Evolutionary conservation across 768 basidiomycete species (phyloP).

Genomic region (Neoboletus subvelutipes): DNA sequence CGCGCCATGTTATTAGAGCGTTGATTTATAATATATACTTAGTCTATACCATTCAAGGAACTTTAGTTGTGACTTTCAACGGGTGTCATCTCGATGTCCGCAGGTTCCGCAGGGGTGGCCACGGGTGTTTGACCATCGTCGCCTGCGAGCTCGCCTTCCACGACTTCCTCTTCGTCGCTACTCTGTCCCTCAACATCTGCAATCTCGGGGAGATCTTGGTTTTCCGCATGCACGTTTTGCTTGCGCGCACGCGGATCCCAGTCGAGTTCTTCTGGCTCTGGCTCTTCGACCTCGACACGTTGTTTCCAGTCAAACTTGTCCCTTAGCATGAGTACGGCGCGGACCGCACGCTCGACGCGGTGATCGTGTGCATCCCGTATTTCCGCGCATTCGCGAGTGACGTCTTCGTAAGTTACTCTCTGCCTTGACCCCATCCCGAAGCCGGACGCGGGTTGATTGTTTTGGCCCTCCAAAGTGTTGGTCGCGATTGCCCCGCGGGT

Average conservation of each 20-base stretch:
- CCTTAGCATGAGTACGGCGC: slow-evolving; percentile 72
- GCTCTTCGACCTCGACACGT: slow-evolving; percentile 75
- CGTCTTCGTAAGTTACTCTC: slow-evolving; percentile 50
- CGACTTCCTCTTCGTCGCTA: slow-evolving; percentile 39
- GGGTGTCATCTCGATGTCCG: slow-evolving; percentile 24
- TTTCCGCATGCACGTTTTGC: slow-evolving; percentile 7
- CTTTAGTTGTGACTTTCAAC: slow-evolving; percentile 4
- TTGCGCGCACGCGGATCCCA: slow-evolving; percentile 57
- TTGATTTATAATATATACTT: neutral
- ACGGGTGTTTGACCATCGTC: slow-evolving; percentile 30
- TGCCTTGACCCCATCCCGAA: slow-evolving; percentile 23
- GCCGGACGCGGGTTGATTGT: slow-evolving; percentile 25
- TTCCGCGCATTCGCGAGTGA: slow-evolving; percentile 62
- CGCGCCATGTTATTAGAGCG: slow-evolving; percentile 30
- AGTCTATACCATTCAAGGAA: neutral
- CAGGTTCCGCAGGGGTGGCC: slow-evolving; percentile 21
- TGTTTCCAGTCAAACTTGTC: slow-evolving; percentile 84
- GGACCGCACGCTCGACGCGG: slow-evolving; percentile 73
- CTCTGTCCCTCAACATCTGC: slow-evolving; percentile 35
- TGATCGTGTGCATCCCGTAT: slow-evolving; percentile 71
- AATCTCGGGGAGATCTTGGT: slow-evolving; percentile 15
- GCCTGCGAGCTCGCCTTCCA: slow-evolving; percentile 35
- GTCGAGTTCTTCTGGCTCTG: slow-evolving; percentile 75
- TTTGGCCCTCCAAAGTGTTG: slow-evolving; percentile 45
- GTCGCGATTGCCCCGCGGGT: slow-evolving; percentile 50